These are phyloP conservation scores for Rhododendron kiyosumense DNA, from an alignment of 148 eudicot genomes.

Conservation along the genomic window DNA sequence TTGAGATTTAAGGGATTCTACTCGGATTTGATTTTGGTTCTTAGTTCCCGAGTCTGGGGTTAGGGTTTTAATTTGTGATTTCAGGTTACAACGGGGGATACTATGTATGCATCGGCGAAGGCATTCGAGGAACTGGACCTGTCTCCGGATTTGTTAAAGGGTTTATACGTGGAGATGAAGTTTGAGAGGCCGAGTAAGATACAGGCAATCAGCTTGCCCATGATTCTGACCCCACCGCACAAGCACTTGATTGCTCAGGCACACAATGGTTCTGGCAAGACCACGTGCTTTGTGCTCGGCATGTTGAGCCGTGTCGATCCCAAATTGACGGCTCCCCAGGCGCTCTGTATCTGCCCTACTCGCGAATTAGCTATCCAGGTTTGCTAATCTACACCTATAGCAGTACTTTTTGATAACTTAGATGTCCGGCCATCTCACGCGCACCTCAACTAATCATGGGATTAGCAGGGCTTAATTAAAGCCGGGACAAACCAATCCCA, in stretches of 20 bases:
- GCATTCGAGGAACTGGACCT: conserved; percentile 72
- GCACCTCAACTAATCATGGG: background rate
- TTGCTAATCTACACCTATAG: background rate
- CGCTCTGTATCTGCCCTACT: conserved; percentile 89
- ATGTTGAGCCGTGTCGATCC: conserved; percentile 87
- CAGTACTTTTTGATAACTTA: background rate
- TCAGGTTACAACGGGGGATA: conserved; percentile 65
- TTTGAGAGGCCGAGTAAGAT: conserved; percentile 92
- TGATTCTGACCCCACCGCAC: conserved; percentile 76
- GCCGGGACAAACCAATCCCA: background rate
- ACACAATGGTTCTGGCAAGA: conserved; percentile 93
- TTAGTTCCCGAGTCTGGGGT: background rate
- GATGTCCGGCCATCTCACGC: background rate
- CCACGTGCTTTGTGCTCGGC: conserved; percentile 88
- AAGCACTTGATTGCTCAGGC: conserved; percentile 81
- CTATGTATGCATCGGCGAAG: conserved; percentile 69
- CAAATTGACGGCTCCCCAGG: conserved; percentile 55
- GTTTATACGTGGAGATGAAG: conserved; percentile 77
- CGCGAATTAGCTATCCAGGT: conserved; percentile 91
- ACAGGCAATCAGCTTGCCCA: conserved; percentile 49
- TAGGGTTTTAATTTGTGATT: conserved; percentile 7
- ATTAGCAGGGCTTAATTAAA: background rate
- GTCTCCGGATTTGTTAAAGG: conserved; percentile 71
- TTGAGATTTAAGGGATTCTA: background rate
- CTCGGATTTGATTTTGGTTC: background rate